Base-by-base conservation (phyloP, 2,329 filamentous ascomycete genomes). In the Pseudogymnoascus sp. region DNA sequence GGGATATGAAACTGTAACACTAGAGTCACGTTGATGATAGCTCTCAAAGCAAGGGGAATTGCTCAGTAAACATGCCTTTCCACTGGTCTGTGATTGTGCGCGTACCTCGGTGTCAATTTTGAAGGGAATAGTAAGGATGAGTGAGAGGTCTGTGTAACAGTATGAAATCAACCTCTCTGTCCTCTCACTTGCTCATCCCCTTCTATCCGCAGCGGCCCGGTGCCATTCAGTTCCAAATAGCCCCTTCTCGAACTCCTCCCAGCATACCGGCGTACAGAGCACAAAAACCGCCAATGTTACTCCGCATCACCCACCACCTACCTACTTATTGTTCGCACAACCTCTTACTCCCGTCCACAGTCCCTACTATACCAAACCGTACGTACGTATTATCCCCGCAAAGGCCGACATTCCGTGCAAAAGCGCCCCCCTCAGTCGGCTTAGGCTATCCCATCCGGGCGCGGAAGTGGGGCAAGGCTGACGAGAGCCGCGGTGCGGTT, bases 11-110 rank as follows among this genome's bases (percentile, higher is more conserved):
- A 29, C 13, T 59, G 57, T 40, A 36, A 59, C 15, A 59, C 33
- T 59, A 59, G 33, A 36, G 33, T 7, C 6, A 5, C 26, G 8
- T 17, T 17, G 44, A 54, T 54, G 44, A 54, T 54, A 54, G 44
- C 44, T 54, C 44, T 54, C 6, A 33, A 54, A 54, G 44, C 44
- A 54, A 54, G n/a, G 8, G n/a, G 26, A 11, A 54, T 54, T 54
- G 44, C 44, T 54, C 44, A 54, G 44, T 33, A 54, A 54, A 33
- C 24, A 10, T 2, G 21, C 0, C 44, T 24, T 54, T 11, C 9
- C 44, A 17, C 8, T 31, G 1, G 5, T 0, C 9, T 13, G 5
- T 44, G 41, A 29, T 5, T 7, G 1, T 7, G 1, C 8, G 17
- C 40, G 21, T 44, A 10, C 37, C 8, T 39, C 2, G 5, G 5